phyloP scores from a whole-genome alignment of 495 filamentous ascomycete genomes.

The Cercophora samala region DNA sequence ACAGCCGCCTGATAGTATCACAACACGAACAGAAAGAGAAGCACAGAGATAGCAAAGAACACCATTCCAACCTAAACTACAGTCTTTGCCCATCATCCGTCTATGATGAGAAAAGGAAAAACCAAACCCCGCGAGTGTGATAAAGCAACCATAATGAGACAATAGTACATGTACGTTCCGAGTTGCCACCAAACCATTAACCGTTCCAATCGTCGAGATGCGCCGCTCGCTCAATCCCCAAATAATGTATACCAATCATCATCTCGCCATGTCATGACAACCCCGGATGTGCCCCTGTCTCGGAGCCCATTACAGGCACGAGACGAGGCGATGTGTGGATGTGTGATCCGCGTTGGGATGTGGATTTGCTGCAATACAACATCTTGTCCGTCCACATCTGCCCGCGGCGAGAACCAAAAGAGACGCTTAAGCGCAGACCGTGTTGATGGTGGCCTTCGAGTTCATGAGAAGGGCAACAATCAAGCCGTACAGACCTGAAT shows the following conservation, averaged over 20 bases:
- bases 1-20: background rate
- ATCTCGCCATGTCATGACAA: slow-evolving; percentile 16
- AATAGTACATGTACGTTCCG: slow-evolving; percentile 42
- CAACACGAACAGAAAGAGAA: background rate
- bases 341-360: slow-evolving; percentile 12
- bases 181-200: slow-evolving; percentile 29
- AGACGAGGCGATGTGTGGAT: slow-evolving; percentile 4
- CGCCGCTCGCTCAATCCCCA: slow-evolving; percentile 30
- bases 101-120: slow-evolving; percentile 39
- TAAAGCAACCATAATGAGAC: slow-evolving; percentile 45
- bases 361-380: slow-evolving; percentile 20
- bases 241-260: slow-evolving; percentile 15
- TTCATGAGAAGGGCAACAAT: slow-evolving; percentile 99
- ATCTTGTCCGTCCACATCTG: slow-evolving; percentile 26
- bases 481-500: slow-evolving; percentile 86
- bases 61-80: slow-evolving; percentile 44
- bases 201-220: slow-evolving; percentile 29
- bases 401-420: slow-evolving; percentile 6
- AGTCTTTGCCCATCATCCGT: slow-evolving; percentile 41
- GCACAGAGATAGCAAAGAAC: slow-evolving; percentile 12
- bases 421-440: slow-evolving; percentile 36
- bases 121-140: slow-evolving; percentile 34
- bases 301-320: background rate
- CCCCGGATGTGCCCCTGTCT: slow-evolving; percentile 15
- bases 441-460: slow-evolving; percentile 64